Evolutionary conservation across 2,329 filamentous ascomycete species (phyloP), one percentile per base, ranked within the genome.

Genomic region (Stemphylium beticola): DNA sequence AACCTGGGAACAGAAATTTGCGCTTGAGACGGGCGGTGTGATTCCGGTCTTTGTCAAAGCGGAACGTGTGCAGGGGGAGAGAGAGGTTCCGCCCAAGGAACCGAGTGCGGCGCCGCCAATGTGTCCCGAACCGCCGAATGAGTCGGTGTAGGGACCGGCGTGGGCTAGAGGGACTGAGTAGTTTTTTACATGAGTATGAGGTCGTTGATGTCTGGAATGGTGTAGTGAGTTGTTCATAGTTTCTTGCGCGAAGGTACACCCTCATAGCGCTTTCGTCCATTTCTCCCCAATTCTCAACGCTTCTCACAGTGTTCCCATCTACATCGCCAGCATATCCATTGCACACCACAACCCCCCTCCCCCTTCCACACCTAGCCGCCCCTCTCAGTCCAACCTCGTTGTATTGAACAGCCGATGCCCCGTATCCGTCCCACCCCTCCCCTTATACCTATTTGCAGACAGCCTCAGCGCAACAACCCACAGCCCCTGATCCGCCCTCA

Each of bases 41-140:
- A 87, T 91, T 44, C 87, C 88, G 0, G 85, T 88, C 2, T 78
- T 91, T 4, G 81, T 90, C 15, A 84, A 81, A 71, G 87, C 84
- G 0, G 77, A 83, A 70, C 82, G 68, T 17, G 65, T 81, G 3
- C 57, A 69, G 7, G 73, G 72, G 8, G 47, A 56, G 38, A 66
- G 71, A 39, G 55, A 49, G 15, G 58, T 54, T 48, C 72, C 72
- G 44, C 56, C 62, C 0, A 57, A 60, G 49, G 72, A 74, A 46
- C 72, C 72, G 18, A 74, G 70, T 60, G 71, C 67, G 46, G 65
- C 61, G 11, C 66, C 70, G 15, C 68, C 73, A 1, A 49, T 61
- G 53, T 74, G 73, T 53, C 57, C 64, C 41, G 53, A 44, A 12
- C 66, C 66, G 12, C 68, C 67, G 26, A 29, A 11, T 29, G 26